A percentile compares a stretch with the other conserved stretches of the same genome.
phyloP scores from a whole-genome alignment of 345 rosid genomes.

The Euphorbia pulcherrima region DNA sequence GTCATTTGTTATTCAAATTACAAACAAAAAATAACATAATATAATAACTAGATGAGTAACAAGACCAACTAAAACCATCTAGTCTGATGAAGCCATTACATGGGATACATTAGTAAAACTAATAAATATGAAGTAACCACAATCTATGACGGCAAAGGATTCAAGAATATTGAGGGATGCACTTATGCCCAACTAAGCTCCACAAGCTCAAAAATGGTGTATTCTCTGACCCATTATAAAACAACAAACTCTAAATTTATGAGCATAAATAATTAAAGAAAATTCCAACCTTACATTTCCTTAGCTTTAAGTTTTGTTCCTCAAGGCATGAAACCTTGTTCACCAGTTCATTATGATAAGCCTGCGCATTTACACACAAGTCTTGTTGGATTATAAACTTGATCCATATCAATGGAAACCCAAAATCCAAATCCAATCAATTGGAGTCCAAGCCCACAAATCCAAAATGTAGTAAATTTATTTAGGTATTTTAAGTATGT shows the following conservation, averaged over 20 bases:
- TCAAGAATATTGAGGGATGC: not conserved
- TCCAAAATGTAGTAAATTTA: too few species aligned
- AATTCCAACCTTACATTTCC: slow-evolving; percentile 52
- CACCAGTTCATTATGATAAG: slow-evolving; percentile 58
- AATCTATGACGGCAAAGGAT: not conserved
- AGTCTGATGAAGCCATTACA: not conserved
- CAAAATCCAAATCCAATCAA: too few species aligned
- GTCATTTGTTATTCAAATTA: too few species aligned
- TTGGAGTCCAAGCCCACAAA: too few species aligned
- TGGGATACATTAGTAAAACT: not conserved
- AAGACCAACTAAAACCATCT: too few species aligned
- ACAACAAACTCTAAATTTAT: not conserved
- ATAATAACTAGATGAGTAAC: too few species aligned
- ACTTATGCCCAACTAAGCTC: not conserved
- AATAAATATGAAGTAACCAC: not conserved
- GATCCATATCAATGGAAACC: too few species aligned
- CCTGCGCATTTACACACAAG: slow-evolving; percentile 31
- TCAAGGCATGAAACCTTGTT: slow-evolving; percentile 48
- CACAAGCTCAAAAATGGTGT: not conserved
- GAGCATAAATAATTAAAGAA: not conserved
- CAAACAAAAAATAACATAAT: too few species aligned
- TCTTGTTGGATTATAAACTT: too few species aligned
- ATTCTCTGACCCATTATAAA: not conserved
- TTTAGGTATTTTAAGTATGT: too few species aligned
- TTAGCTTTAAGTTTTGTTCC: slow-evolving; percentile 46